Evolutionary conservation across 306 rosid species (phyloP), one percentile per base, ranked within the genome.

Genomic region (Geum urbanum): DNA sequence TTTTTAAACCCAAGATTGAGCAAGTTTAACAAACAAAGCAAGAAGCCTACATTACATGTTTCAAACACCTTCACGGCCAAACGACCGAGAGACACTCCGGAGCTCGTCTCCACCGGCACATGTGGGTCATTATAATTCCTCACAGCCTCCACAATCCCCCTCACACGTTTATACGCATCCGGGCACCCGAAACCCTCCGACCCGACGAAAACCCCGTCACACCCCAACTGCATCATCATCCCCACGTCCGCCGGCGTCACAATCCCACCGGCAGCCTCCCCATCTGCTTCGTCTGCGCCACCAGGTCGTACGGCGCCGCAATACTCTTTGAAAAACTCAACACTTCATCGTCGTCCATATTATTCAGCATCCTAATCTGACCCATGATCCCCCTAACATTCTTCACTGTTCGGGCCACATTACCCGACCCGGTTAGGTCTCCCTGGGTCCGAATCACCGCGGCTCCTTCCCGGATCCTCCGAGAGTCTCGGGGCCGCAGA

Each of bases 211-310:
- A 91, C 87, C 6, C 97, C 97, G 16, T 89, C 90, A 68, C 97
- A 89, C 0, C 97, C 97, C 49, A 91, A 64, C 39, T 91, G 97
- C 97, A 89, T 89, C 96, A 91, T 76, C 77, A 91, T 44, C 11
- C 91, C 92, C 24, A 82, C 96, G 54, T 91, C 94, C 0, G 97
- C 94, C n/a, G 97, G 94, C 22, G 97, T 89, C 60, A 79, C 88
- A 37, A 91, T 84, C 43, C 97, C 18, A 82, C 94, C 4, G 91
- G 97, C 5, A 89, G 86, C 76, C 91, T 57, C 2, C 88, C 82
- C 88, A 87, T 72, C 61, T 84, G 80, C 81, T 84, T 91, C 39
- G 89, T 78, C 63, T 87, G 86, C 39, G 73, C 86, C 15, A 87
- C 88, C 8, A 91, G 82, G 67, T 91, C 97, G 60, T 85, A 91